These are phyloP conservation scores for Astragalus glycyphyllos DNA, from an alignment of 306 rosid genomes.

Conservation along the genomic window DNA sequence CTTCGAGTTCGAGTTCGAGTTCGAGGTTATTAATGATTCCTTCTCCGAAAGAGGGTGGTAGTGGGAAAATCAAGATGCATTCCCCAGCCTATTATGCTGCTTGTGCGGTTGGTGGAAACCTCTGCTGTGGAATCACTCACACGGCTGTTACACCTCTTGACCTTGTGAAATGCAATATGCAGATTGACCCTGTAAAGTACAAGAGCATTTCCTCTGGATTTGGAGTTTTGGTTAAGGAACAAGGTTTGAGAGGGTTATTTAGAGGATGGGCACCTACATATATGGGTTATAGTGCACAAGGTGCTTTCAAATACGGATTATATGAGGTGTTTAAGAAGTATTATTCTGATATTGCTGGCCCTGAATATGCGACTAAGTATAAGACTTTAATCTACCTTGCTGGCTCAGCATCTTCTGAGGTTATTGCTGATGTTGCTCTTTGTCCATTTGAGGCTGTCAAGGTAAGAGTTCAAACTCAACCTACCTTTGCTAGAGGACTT, in stretches of 20 bases:
- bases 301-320: conserved; percentile 94
- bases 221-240: conserved; percentile 80
- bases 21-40: conserved; percentile 47
- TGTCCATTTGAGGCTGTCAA: conserved; percentile 95
- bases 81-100: conserved; percentile 86
- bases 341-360: conserved; percentile 91
- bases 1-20: background rate
- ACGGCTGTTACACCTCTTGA: conserved; percentile 91
- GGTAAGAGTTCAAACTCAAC: conserved; percentile 93
- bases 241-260: conserved; percentile 77
- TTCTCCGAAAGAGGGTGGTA: conserved; percentile 65
- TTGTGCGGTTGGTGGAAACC: conserved; percentile 72
- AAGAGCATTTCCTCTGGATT: conserved; percentile 79
- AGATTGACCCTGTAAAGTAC: conserved; percentile 87
- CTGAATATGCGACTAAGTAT: conserved; percentile 84
- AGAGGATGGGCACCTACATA: conserved; percentile 95
- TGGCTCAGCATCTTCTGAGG: conserved; percentile 93
- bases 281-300: conserved; percentile 92
- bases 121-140: conserved; percentile 92
- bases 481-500: conserved; percentile 87
- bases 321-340: conserved; percentile 90
- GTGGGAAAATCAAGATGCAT: conserved; percentile 61
- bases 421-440: conserved; percentile 90
- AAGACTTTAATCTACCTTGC: conserved; percentile 96
- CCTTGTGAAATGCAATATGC: conserved; percentile 94